Evolutionary conservation across 495 filamentous ascomycete species (phyloP).

Genomic region (Penicillium antarcticum): DNA sequence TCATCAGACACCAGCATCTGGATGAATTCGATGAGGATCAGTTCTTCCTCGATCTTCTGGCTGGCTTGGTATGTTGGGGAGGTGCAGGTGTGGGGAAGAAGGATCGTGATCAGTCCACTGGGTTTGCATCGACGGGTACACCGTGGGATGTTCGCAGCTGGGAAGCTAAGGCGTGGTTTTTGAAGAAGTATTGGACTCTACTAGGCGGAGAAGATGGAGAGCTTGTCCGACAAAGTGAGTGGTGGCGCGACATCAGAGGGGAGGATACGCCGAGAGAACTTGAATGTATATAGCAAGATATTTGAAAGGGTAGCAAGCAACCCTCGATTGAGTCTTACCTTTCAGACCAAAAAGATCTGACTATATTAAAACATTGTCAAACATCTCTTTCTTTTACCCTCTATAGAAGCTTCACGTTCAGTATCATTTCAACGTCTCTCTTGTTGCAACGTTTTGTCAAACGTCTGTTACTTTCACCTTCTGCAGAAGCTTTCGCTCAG

Average conservation of each 20-base stretch:
- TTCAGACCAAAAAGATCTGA: no score
- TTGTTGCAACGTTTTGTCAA: no score
- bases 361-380: no score
- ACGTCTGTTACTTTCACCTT: no score
- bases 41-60: conserved; percentile 19
- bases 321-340: no score
- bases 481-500: no score
- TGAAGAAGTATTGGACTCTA: conserved; percentile 31
- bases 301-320: no score
- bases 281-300: no score
- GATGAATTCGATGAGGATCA: conserved; percentile 22
- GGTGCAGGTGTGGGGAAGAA: conserved; percentile 16
- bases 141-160: conserved; percentile 30
- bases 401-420: no score
- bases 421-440: no score
- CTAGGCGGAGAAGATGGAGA: conserved; percentile 27
- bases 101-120: conserved; percentile 20
- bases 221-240: conserved; percentile 28
- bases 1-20: conserved; percentile 10
- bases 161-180: conserved; percentile 26
- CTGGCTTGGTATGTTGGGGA: conserved; percentile 27
- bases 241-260: conserved; percentile 24
- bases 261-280: not conserved
- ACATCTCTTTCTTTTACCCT: no score
- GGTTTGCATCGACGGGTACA: conserved; percentile 20